Percentiles rank a stretch among this genome's conserved stretches.
These are phyloP conservation scores for Aethionema arabicum DNA, from an alignment of 345 rosid genomes.

Conservation along the genomic window DNA sequence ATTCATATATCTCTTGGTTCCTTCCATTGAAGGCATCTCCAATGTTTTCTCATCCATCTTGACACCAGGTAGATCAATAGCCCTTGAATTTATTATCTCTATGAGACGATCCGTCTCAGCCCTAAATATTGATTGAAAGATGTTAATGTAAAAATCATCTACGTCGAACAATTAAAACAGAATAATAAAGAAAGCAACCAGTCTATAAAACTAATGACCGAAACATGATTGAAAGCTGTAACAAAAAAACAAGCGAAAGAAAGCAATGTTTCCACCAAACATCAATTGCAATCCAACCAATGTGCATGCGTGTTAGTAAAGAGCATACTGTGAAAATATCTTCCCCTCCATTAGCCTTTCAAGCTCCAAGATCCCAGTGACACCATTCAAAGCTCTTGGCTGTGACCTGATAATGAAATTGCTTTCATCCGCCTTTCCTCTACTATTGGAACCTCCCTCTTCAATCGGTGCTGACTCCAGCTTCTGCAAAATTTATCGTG, in stretches of 20 bases:
- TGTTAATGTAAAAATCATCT: slow-evolving; percentile 20
- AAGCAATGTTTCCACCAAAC: slow-evolving; percentile 20
- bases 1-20: slow-evolving; percentile 34
- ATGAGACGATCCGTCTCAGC: slow-evolving; percentile 64
- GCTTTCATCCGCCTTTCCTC: slow-evolving; percentile 32
- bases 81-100: slow-evolving; percentile 63
- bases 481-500: slow-evolving; percentile 27
- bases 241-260: slow-evolving; percentile 17
- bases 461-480: slow-evolving; percentile 32
- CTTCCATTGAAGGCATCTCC: slow-evolving; percentile 32
- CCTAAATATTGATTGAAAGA: slow-evolving; percentile 44
- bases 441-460: slow-evolving; percentile 41
- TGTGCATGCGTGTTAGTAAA: slow-evolving; percentile 16
- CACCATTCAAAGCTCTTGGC: slow-evolving; percentile 32
- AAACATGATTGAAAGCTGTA: slow-evolving; percentile 22
- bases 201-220: slow-evolving; percentile 5
- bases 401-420: slow-evolving; percentile 35
- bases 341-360: slow-evolving; percentile 66
- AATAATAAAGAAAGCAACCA: slow-evolving; percentile 15
- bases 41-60: slow-evolving; percentile 39
- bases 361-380: slow-evolving; percentile 52
- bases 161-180: background rate
- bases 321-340: slow-evolving; percentile 58
- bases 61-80: slow-evolving; percentile 43
- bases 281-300: slow-evolving; percentile 23